phyloP scores from a whole-genome alignment of 228 moss, liverwort and hornwort genomes.

The Sphagnum fallax region DNA sequence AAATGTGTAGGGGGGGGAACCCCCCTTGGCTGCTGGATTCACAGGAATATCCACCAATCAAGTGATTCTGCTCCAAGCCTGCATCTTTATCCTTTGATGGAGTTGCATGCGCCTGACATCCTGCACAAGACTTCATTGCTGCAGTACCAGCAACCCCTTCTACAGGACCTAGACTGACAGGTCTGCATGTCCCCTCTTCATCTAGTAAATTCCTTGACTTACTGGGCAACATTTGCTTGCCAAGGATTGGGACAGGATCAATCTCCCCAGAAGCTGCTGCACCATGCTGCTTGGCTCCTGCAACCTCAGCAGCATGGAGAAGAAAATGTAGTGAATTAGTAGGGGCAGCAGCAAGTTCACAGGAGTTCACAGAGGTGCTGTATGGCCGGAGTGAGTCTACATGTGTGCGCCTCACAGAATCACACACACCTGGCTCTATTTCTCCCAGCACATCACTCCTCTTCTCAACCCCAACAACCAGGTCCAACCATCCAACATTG shows the following conservation, averaged over 20 bases:
- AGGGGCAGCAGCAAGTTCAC: neutral
- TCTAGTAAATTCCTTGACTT: neutral
- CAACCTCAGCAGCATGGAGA: constrained; percentile 21
- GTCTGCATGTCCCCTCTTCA: neutral
- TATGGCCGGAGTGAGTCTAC: constrained; percentile 3
- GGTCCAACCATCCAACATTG: neutral
- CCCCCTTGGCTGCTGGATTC: neutral
- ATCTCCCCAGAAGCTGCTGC: neutral
- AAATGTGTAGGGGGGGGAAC: constrained; percentile 26
- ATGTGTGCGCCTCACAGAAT: neutral
- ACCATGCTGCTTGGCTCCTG: constrained; percentile 3
- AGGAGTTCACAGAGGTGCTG: constrained; percentile 1
- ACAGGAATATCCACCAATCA: neutral
- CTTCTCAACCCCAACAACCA: neutral
- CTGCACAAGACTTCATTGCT: neutral
- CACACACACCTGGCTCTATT: neutral
- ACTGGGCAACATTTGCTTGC: no score
- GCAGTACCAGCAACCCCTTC: neutral
- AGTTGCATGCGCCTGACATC: neutral
- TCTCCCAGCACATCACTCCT: neutral
- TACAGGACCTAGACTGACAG: constrained; percentile 1
- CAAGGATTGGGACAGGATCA: neutral
- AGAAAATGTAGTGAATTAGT: constrained; percentile 9
- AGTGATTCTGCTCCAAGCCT: neutral
- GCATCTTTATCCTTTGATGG: neutral